These are phyloP conservation scores for Diplocarpon rosae DNA, from an alignment of 2,329 filamentous ascomycete genomes.

Conservation along the genomic window DNA sequence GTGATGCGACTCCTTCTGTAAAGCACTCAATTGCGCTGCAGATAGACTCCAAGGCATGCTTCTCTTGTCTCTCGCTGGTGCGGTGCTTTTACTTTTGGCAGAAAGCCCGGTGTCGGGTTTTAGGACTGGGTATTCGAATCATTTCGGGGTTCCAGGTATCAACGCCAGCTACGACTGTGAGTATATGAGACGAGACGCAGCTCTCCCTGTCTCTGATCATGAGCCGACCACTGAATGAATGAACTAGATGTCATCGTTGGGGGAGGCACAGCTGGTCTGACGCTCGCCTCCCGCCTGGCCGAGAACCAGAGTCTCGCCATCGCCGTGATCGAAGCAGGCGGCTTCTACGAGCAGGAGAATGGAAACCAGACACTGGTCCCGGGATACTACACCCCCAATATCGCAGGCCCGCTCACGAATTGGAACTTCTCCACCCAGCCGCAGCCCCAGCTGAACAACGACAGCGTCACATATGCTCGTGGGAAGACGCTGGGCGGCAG, in stretches of 20 bases:
- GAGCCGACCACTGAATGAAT: too few species aligned
- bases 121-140: too few species aligned
- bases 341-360: conserved; percentile 14
- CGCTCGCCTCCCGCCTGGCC: conserved; percentile 31
- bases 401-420: neutral
- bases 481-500: neutral
- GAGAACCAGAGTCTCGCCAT: conserved; percentile 27
- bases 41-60: too few species aligned
- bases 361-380: conserved; percentile 8
- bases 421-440: neutral
- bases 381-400: neutral
- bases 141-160: conserved; percentile 7
- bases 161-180: conserved; percentile 28
- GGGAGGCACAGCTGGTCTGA: conserved; percentile 36
- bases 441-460: neutral
- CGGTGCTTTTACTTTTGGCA: too few species aligned
- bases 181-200: too few species aligned
- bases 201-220: too few species aligned
- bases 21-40: too few species aligned
- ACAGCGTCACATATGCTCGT: neutral
- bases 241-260: conserved; percentile 31
- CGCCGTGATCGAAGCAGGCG: conserved; percentile 33
- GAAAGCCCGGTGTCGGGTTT: too few species aligned
- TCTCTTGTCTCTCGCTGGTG: too few species aligned
- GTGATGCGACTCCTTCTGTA: too few species aligned